These are phyloP conservation scores for Saccharomycodes ludwigii DNA, from an alignment of 805 yeast genomes.

Conservation along the genomic window DNA sequence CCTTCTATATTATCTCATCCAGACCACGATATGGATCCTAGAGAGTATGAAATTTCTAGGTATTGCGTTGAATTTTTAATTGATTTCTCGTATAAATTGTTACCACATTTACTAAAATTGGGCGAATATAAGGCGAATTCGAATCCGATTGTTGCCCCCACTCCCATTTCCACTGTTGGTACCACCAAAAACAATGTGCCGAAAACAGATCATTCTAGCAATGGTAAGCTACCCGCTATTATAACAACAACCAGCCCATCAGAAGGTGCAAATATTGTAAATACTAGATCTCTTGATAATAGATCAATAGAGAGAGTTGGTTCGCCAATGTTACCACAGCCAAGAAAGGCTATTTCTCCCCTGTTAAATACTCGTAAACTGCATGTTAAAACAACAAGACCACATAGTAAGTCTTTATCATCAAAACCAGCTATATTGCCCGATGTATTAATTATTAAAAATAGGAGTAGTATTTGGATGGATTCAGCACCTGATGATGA, in stretches of 20 bases:
- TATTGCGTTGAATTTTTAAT: conserved; percentile 80
- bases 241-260: conserved; percentile 7
- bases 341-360: conserved; percentile 2
- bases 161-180: too few species aligned
- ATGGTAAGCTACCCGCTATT: too few species aligned
- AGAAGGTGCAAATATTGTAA: neutral
- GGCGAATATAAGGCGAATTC: too few species aligned
- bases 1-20: conserved; percentile 94
- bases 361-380: neutral
- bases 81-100: conserved; percentile 66
- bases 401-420: conserved; percentile 6
- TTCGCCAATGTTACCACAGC: conserved; percentile 1
- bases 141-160: too few species aligned
- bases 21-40: conserved; percentile 82
- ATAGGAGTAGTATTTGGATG: conserved; percentile 1
- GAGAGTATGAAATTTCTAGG: conserved; percentile 79
- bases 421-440: conserved; percentile 4
- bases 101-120: conserved; percentile 40
- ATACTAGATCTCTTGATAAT: too few species aligned
- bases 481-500: conserved; percentile 4
- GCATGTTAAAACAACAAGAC: conserved; percentile 3
- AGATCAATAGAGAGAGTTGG: neutral
- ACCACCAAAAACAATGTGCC: conserved; percentile 13
- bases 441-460: conserved; percentile 5
- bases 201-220: conserved; percentile 5